phyloP scores from a whole-genome alignment of 306 rosid species.

The Begonia fuchsioides region DNA sequence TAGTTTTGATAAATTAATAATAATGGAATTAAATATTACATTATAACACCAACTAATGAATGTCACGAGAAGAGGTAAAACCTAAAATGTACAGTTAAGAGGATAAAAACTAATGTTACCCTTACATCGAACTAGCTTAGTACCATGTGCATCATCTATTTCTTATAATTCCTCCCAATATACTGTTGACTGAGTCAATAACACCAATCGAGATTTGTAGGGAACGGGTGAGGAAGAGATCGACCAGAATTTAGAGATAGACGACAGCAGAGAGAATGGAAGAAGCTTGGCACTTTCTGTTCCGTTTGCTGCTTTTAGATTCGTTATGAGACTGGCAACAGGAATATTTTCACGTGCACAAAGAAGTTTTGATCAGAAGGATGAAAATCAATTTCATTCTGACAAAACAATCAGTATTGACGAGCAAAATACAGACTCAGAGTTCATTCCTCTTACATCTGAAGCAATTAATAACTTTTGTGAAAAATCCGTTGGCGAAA shows the following conservation, averaged over 20 bases:
- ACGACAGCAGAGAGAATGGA: conserved; percentile 44
- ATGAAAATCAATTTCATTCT: conserved; percentile 31
- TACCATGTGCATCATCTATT: too few species aligned
- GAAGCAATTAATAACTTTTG: conserved; percentile 16
- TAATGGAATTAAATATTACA: too few species aligned
- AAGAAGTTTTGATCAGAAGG: conserved; percentile 31
- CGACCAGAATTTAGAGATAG: conserved; percentile 31
- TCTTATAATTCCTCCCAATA: too few species aligned
- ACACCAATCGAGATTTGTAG: conserved; percentile 24
- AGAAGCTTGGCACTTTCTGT: conserved; percentile 66
- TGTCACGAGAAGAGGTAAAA: too few species aligned
- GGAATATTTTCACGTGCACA: conserved; percentile 87
- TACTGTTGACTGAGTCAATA: not conserved
- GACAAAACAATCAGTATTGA: conserved; percentile 14
- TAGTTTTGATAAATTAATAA: too few species aligned
- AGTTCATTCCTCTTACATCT: conserved; percentile 39
- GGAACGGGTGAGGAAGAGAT: conserved; percentile 39
- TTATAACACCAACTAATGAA: too few species aligned
- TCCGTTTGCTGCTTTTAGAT: conserved; percentile 82
- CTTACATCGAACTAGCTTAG: too few species aligned
- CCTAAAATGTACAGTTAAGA: too few species aligned
- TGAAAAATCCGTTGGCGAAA: conserved; percentile 18
- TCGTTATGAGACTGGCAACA: conserved; percentile 68
- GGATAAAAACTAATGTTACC: too few species aligned
- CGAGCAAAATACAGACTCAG: conserved; percentile 23